Base-by-base conservation (phyloP, 1,139 yeast species). In the Geotrichum australiense region DNA sequence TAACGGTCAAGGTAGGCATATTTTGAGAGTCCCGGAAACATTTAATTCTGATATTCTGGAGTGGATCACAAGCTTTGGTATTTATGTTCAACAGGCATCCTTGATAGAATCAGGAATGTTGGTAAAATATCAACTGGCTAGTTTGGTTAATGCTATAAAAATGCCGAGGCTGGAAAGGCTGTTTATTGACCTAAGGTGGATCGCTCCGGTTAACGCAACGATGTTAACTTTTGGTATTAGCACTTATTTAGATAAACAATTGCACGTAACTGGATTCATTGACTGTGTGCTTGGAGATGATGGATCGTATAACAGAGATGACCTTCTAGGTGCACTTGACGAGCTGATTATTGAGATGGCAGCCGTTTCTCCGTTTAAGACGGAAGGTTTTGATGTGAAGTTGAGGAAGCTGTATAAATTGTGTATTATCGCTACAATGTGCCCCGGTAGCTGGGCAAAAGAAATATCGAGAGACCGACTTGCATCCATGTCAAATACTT, bases 341-440 rank as follows among this genome's bases (percentile, higher is more conserved):
- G 35, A 31, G 12, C 24, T 31, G 5, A 31, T n/a, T 6, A 15
- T 31, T 31, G 35, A 31, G 21, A 20, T 31, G 8, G 35, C 25
- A 5, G 25, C 35, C 4, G 14, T 31, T 19, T 31, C 35, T 10
- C 35, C 35, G 4, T 31, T 31, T 25, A 31, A 31, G 10, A 20
- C 35, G 7, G 12, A n/a, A 31, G 35, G 35, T 15, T 31, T 31
- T 31, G 35, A 31, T 31, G 35, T 20, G 14, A 31, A 31, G 20
- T 15, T 31, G 15, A n/a, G 15, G 10, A 31, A 31, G 21, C 5
- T 31, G 8, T 20, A 31, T 20, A 31, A 31, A 25, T 25, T 31
- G 15, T 20, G 11, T 11, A 31, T 31, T 31, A 11, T 6, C 7
- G 35, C 19, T 20, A 15, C 19, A 4, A 31, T 25, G 8, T 31